Percentiles rank a stretch among this genome's conserved stretches.
phyloP scores from a whole-genome alignment of 305 asterid species.

The Solanum hybrid region DNA sequence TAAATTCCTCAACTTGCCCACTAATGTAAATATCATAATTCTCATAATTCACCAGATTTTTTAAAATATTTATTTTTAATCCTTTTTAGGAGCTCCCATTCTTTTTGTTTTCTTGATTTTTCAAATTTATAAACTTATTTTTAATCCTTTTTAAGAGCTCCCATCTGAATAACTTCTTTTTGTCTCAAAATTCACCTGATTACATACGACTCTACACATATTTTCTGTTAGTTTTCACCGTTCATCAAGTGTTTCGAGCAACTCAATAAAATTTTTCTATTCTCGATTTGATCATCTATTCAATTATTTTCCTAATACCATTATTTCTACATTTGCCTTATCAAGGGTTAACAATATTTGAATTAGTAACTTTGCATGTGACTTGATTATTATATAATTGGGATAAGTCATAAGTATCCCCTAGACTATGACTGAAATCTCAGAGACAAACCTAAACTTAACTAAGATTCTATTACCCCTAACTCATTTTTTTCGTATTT shows the following conservation, averaged over 20 bases:
- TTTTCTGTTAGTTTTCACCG: not conserved
- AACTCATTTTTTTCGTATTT: too few species aligned
- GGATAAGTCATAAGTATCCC: too few species aligned
- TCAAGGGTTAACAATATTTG: not conserved
- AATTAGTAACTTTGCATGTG: not conserved
- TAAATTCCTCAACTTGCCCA: not conserved
- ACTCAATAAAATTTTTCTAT: too few species aligned
- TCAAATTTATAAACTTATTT: slow-evolving; percentile 2
- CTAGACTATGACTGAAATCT: too few species aligned
- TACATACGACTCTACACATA: not conserved
- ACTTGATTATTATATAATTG: not conserved
- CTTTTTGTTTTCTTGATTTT: not conserved
- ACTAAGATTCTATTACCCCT: too few species aligned
- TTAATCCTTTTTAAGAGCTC: too few species aligned
- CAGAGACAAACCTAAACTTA: too few species aligned
- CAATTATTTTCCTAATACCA: not conserved
- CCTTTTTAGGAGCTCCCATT: not conserved
- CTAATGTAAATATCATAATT: not conserved
- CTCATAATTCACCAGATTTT: not conserved
- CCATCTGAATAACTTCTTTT: not conserved
- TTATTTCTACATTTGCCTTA: not conserved
- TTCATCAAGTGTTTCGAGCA: not conserved
- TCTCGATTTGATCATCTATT: not conserved
- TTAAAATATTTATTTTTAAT: not conserved
- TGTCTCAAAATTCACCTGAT: slow-evolving; percentile 4